Percentiles rank a stretch among this genome's conserved stretches.
phyloP scores from a whole-genome alignment of 2,329 filamentous ascomycete species.

The Shiraia bambusicola region DNA sequence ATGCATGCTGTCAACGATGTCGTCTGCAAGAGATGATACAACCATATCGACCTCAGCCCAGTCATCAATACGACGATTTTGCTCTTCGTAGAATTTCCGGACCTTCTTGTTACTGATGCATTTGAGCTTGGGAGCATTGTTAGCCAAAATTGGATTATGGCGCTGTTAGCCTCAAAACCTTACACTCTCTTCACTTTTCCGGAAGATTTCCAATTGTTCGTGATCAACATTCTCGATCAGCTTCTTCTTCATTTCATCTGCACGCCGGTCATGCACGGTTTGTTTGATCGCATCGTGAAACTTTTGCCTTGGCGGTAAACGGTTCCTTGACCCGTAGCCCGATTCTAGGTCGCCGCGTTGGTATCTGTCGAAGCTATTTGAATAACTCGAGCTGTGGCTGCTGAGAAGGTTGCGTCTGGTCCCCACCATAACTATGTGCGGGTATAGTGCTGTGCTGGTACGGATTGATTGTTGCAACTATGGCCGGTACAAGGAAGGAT shows the following conservation, averaged over 20 bases:
- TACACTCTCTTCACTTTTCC: constrained; percentile 55
- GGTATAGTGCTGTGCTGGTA: background rate
- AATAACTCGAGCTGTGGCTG: constrained; percentile 5
- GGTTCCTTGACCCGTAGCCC: constrained; percentile 26
- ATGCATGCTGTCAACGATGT: constrained; percentile 62
- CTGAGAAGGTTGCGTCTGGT: constrained; percentile 19
- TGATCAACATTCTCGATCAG: constrained; percentile 52
- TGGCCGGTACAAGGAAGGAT: background rate
- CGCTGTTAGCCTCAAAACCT: background rate
- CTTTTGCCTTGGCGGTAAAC: constrained; percentile 17
- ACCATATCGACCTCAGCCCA: constrained; percentile 62
- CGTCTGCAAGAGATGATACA: constrained; percentile 58
- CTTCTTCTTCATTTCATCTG: constrained; percentile 52
- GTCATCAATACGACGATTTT: constrained; percentile 58
- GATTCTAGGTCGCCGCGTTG: constrained; percentile 31
- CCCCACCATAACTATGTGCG: constrained; percentile 27
- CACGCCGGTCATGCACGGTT: constrained; percentile 49
- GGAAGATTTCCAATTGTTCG: constrained; percentile 51
- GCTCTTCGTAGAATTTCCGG: constrained; percentile 56
- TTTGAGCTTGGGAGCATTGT: constrained; percentile 45
- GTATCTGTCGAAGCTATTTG: constrained; percentile 15
- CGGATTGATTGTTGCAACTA: background rate
- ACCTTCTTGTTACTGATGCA: constrained; percentile 54
- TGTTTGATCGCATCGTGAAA: constrained; percentile 54
- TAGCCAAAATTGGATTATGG: background rate